Percentiles rank a stretch among this genome's conserved stretches.
These are phyloP conservation scores for Escovopsis sp. DNA, from an alignment of 2,329 filamentous ascomycete genomes.

Conservation along the genomic window DNA sequence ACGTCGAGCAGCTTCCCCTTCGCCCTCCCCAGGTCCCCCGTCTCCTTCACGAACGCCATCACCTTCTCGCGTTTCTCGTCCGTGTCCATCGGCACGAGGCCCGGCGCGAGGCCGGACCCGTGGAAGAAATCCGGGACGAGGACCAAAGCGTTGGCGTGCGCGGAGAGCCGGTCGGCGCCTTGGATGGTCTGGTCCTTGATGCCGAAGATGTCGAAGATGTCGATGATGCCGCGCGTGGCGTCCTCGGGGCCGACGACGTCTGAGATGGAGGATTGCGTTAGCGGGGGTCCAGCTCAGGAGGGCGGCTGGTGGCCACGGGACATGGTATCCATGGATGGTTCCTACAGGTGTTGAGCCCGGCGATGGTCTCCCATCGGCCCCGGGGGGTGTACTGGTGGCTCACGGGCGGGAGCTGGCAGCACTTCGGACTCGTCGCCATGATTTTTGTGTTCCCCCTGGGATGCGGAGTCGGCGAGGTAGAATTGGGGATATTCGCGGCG, in stretches of 20 bases:
- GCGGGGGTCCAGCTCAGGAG: background rate
- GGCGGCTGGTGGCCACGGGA: background rate
- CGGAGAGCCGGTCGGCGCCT: conserved; percentile 29
- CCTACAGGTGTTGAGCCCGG: conserved; percentile 27
- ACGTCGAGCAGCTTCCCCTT: conserved; percentile 16
- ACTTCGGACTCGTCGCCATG: conserved; percentile 10
- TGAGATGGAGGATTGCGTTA: conserved; percentile 4
- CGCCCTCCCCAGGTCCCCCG: conserved; percentile 15
- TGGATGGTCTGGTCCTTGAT: conserved; percentile 27
- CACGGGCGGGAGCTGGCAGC: conserved; percentile 21
- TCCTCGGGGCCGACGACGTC: conserved; percentile 21
- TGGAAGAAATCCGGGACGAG: conserved; percentile 26
- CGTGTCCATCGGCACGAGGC: conserved; percentile 25
- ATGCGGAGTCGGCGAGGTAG: background rate
- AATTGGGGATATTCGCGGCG: background rate
- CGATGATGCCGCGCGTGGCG: conserved; percentile 23
- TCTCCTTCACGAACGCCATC: conserved; percentile 15
- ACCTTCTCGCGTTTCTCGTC: conserved; percentile 25
- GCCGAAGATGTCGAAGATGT: conserved; percentile 34
- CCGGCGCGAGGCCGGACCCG: conserved; percentile 17
- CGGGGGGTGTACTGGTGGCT: conserved; percentile 23
- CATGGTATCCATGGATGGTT: background rate
- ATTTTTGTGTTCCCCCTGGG: background rate
- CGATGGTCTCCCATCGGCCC: conserved; percentile 25
- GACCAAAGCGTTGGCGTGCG: conserved; percentile 20